Evolutionary conservation across 2,329 filamentous ascomycete genomes (phyloP).

Genomic region (Annulohypoxylon truncatum): DNA sequence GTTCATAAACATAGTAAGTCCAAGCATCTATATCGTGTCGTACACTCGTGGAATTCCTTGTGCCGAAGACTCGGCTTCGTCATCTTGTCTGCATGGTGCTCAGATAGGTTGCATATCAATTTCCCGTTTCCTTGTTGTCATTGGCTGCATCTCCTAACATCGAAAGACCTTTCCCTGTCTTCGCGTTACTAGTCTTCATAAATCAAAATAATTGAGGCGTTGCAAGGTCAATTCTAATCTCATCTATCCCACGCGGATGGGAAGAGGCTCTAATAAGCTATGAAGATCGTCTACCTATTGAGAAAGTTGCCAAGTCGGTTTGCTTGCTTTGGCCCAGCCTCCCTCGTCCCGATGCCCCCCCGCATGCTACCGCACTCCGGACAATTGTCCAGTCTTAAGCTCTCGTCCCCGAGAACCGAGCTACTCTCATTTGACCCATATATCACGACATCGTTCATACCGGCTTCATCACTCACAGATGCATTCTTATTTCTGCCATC

Average conservation of each 20-base stretch:
- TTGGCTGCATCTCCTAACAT: not conserved
- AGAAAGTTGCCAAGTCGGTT: conserved; percentile 22
- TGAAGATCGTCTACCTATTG: conserved; percentile 31
- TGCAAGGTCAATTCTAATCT: conserved; percentile 7
- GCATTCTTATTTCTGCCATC: conserved; percentile 2
- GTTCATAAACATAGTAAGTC: not conserved
- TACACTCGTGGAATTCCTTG: not conserved
- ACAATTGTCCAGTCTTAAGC: conserved; percentile 22
- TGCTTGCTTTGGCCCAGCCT: conserved; percentile 25
- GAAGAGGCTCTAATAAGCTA: conserved; percentile 28
- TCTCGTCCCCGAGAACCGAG: conserved; percentile 33
- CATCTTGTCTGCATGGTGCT: not conserved
- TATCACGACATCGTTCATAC: conserved; percentile 36
- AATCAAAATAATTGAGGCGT: not conserved
- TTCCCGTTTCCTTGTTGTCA: not conserved
- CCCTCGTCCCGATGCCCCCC: conserved; percentile 12
- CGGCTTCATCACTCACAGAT: conserved; percentile 2
- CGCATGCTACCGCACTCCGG: conserved; percentile 26
- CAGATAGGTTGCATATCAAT: not conserved
- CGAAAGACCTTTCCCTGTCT: not conserved
- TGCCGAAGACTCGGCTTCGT: too few relatives aligned
- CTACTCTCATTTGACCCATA: conserved; percentile 22
- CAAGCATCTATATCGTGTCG: not conserved
- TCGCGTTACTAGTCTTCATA: not conserved
- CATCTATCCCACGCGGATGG: not conserved